Conservation (phyloP, 1,139 yeast species). For the Candida sp. region DNA sequence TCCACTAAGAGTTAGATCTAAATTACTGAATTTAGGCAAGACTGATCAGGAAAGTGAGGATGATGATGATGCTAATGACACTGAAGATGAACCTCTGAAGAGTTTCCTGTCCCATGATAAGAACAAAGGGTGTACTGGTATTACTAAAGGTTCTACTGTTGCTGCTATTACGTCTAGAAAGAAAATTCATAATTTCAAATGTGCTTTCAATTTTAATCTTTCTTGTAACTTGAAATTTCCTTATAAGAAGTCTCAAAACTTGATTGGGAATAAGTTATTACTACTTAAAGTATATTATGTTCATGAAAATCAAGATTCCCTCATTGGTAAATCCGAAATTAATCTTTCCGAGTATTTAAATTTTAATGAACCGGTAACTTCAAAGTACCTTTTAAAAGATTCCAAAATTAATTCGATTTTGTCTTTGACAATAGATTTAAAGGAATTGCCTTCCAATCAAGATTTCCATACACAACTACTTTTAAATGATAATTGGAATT, state of each 20-base stretch:
- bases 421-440: constrained; percentile 38
- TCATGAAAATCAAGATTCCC: constrained; percentile 27
- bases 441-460: constrained; percentile 39
- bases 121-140: constrained; percentile 2
- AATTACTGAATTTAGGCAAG: background rate
- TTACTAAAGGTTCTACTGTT: constrained; percentile 19
- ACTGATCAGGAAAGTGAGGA: background rate
- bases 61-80: constrained; percentile 4
- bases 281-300: constrained; percentile 32
- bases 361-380: constrained; percentile 47
- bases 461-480: constrained; percentile 43
- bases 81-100: constrained; percentile 1
- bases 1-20: constrained; percentile 5
- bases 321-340: constrained; percentile 64
- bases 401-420: constrained; percentile 82
- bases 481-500: constrained; percentile 20
- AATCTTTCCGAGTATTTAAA: constrained; percentile 73
- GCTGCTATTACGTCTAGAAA: constrained; percentile 30
- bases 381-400: constrained; percentile 67
- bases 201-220: constrained; percentile 35
- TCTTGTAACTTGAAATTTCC: constrained; percentile 41
- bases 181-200: constrained; percentile 41
- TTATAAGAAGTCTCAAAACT: constrained; percentile 29
- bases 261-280: constrained; percentile 37
- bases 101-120: background rate